These are phyloP conservation scores for Phialophora macrospora DNA, from an alignment of 2,329 filamentous ascomycete genomes.

Conservation along the genomic window DNA sequence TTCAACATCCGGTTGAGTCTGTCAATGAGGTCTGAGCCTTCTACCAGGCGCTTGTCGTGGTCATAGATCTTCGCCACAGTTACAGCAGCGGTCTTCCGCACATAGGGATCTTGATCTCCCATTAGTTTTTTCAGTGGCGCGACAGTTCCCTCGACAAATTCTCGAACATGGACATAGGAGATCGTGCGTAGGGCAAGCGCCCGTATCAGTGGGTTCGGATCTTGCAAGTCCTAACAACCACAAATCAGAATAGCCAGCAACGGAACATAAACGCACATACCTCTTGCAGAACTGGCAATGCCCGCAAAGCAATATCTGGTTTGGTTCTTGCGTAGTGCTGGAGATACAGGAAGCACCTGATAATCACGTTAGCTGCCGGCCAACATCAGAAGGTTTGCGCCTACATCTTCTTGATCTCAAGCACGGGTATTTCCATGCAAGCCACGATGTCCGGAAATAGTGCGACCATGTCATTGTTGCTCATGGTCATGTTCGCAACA, in stretches of 20 bases:
- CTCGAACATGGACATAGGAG: slow-evolving; percentile 94
- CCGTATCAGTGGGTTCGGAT: slow-evolving; percentile 87
- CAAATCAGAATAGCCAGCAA: neutral
- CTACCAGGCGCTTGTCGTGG: slow-evolving; percentile 88
- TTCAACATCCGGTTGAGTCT: slow-evolving; percentile 84
- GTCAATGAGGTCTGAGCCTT: slow-evolving; percentile 89
- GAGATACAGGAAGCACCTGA: slow-evolving; percentile 93
- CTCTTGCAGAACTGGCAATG: slow-evolving; percentile 82
- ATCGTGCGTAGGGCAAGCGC: slow-evolving; percentile 92
- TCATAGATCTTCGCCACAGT: slow-evolving; percentile 98
- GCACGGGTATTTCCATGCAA: slow-evolving; percentile 91
- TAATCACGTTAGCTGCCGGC: neutral
- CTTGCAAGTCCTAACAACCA: slow-evolving; percentile 78
- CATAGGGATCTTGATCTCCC: slow-evolving; percentile 88
- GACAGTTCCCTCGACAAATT: slow-evolving; percentile 91
- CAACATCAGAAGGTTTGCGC: slow-evolving; percentile 21
- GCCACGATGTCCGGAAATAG: slow-evolving; percentile 92
- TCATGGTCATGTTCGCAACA: slow-evolving; percentile 99
- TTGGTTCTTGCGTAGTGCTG: slow-evolving; percentile 97
- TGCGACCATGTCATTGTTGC: slow-evolving; percentile 99
- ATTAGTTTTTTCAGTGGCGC: slow-evolving; percentile 82
- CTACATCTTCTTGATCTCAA: slow-evolving; percentile 99
- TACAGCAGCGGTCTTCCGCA: slow-evolving; percentile 95
- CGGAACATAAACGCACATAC: slow-evolving; percentile 53
- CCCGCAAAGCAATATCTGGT: slow-evolving; percentile 90